Base-by-base conservation (phyloP, 2,329 filamentous ascomycete species). In the Colletotrichum horii region DNA sequence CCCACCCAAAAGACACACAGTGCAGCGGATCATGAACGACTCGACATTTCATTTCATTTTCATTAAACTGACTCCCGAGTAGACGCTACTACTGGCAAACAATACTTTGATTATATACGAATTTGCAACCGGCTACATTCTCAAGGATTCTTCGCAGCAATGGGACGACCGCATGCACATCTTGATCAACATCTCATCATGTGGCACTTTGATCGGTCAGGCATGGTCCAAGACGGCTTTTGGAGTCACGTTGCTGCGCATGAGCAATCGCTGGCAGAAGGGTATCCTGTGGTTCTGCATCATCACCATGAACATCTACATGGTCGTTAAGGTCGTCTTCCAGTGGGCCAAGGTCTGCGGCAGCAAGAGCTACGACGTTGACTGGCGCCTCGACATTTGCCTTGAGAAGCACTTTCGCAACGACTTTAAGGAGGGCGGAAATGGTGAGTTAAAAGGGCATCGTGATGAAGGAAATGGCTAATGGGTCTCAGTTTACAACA, bases 111-210 rank as follows among this genome's bases (percentile, higher is more conserved):
- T 89, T 70, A 79, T 86, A 2, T 77, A 85, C 64, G 82, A 89
- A 74, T 90, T 87, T 71, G 87, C 85, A 8, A 89, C 85, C 9
- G 88, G 88, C 66, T 89, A 89, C 76, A 84, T 88, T 2, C 80
- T 83, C 43, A 69, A 82, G 32, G 77, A 83, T 76, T 82, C 82
- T 7, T 79, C 82, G 1, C 79, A 86, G n/a, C 78, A 81, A 22
- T 90, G 88, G 88, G 85, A 87, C 74, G 87, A 89, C 76, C 85
- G 84, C 70, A 89, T 89, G 88, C 87, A 88, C 78, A 89, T 89
- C 19, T 77, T 90, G 71, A 89, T 90, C 83, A 88, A 87, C 76
- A 80, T 83, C 15, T 83, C 83, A 4, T 84, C 83, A 2, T 84
- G 83, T 77, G 82, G 83, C 38, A 85, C 83, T 14, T 71, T 84